These are phyloP conservation scores for Lomentospora prolificans DNA, from an alignment of 2,329 filamentous ascomycete genomes.

Conservation along the genomic window DNA sequence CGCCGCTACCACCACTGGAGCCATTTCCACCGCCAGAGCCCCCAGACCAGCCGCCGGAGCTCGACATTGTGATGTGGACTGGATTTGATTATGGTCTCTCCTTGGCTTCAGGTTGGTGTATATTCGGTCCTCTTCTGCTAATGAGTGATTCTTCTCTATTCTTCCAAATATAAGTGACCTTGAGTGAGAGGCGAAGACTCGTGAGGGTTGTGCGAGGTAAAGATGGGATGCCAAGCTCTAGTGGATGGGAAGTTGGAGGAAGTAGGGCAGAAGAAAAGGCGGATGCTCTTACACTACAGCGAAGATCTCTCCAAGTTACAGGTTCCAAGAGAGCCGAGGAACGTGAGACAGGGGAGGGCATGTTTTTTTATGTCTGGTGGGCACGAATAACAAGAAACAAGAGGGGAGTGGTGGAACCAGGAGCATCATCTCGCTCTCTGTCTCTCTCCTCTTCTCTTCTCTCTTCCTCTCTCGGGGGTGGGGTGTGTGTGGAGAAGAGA, in stretches of 20 bases:
- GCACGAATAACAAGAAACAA: neutral
- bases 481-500: no score
- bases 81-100: neutral
- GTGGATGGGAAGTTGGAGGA: neutral
- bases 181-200: neutral
- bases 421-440: neutral
- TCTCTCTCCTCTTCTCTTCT: no score
- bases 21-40: neutral
- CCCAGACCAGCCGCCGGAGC: slow-evolving; percentile 9
- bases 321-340: neutral
- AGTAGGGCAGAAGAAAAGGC: neutral
- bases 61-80: slow-evolving; percentile 11
- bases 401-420: neutral
- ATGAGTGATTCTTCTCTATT: neutral
- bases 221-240: neutral
- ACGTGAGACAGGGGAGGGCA: neutral
- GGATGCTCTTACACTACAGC: neutral
- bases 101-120: neutral
- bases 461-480: no score
- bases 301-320: slow-evolving; percentile 1
- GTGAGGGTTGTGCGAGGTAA: neutral
- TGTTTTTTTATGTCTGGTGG: neutral
- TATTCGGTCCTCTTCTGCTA: neutral
- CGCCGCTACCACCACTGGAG: neutral
- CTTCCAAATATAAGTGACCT: neutral